phyloP scores from a whole-genome alignment of 352 stramenopile species.

The Halophytophthora polymorphica region DNA sequence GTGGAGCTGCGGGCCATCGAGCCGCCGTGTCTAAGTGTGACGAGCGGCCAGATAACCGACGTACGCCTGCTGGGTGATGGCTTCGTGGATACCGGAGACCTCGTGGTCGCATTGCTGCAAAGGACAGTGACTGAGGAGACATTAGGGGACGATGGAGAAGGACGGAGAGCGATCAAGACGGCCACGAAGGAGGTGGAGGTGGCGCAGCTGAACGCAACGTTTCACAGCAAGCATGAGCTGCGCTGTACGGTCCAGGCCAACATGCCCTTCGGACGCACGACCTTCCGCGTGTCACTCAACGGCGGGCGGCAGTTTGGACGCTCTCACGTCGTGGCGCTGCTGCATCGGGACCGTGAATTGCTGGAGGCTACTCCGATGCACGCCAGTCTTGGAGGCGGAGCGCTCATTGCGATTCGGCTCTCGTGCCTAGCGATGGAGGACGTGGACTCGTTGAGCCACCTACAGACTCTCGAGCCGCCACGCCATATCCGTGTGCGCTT shows the following conservation, averaged over 20 bases:
- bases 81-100: slow-evolving; percentile 62
- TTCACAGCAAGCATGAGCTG: slow-evolving; percentile 39
- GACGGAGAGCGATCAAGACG: not conserved
- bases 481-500: slow-evolving; percentile 48
- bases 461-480: slow-evolving; percentile 48
- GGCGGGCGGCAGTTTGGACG: slow-evolving; percentile 55
- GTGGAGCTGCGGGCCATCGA: slow-evolving; percentile 40
- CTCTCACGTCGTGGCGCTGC: slow-evolving; percentile 31
- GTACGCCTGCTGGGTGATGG: slow-evolving; percentile 48
- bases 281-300: slow-evolving; percentile 58
- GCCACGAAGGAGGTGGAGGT: slow-evolving; percentile 23
- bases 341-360: slow-evolving; percentile 48
- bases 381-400: slow-evolving; percentile 41
- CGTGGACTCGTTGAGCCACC: slow-evolving; percentile 36
- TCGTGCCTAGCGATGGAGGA: slow-evolving; percentile 34
- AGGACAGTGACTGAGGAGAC: slow-evolving; percentile 19
- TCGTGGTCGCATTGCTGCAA: slow-evolving; percentile 52
- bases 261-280: slow-evolving; percentile 62
- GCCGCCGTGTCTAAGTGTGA: slow-evolving; percentile 58
- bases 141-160: not conserved
- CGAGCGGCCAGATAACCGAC: slow-evolving; percentile 51
- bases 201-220: slow-evolving; percentile 55
- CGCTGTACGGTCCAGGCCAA: slow-evolving; percentile 60
- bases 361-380: slow-evolving; percentile 30
- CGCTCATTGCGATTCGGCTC: slow-evolving; percentile 28